Base-by-base conservation (phyloP, 805 yeast species). In the Komagataella populi region DNA sequence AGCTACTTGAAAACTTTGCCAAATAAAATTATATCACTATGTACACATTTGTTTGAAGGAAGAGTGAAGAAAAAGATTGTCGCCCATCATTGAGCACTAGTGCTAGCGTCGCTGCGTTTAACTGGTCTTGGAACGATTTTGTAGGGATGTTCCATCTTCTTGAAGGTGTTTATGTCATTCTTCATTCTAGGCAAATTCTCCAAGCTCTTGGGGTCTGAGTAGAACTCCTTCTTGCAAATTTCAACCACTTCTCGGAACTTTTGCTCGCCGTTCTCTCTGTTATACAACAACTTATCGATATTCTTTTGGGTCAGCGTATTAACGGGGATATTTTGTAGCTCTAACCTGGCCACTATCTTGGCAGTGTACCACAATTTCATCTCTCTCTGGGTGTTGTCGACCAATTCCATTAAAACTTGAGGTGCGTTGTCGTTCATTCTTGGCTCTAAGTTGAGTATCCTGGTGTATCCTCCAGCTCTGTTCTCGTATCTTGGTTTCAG, bases 371-470 rank as follows among this genome's bases (percentile, higher is more conserved):
- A 85, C 56, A 80, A 76, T 58, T 83, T 78, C 73, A 86, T 75
- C 62, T 87, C 96, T 53, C 79, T 70, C 16, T 58, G 55, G 18
- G 54, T 56, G 48, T 60, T 65, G 58, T 86, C 96, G 1, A 91
- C 95, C 48, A 93, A 71, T 66, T 93, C 99, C 51, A 93, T 62
- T 6, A 90, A 81, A 0, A 93, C 82, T 73, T 87, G 93, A 36
- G 90, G 90, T 0, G 97, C 96, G 55, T 81, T 84, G 64, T 93
- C 99, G 52, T 93, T 90, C 48, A 83, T 66, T 57, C 98, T 75
- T 16, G 90, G 88, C 65, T 93, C 98, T 54, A 93, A 70, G 58
- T 78, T 82, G 55, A 89, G 69, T 51, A 91, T 78, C 57, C 98
- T 78, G 2, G 97, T 88, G 69, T 83, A 91, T 1, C 97, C 97